Evolutionary conservation across 306 rosid genomes (phyloP).

Genomic region (Pterocarpus santalinus): DNA sequence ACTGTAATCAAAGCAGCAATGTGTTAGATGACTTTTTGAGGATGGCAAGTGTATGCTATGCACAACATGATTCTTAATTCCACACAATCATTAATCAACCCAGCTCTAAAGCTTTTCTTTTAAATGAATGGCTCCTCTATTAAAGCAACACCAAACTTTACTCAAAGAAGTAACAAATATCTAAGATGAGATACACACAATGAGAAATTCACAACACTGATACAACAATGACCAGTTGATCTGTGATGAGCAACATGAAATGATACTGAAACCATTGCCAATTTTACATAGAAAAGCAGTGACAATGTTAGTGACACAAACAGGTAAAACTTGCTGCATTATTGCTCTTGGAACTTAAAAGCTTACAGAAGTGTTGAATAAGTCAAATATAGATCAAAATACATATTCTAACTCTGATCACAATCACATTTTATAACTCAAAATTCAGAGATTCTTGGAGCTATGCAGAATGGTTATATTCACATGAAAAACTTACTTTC

Average conservation of each 20-base stretch:
- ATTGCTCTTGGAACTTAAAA: conserved; percentile 9
- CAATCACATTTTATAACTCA: background rate
- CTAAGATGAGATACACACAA: conserved; percentile 16
- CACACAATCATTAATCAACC: conserved; percentile 19
- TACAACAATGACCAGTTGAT: conserved; percentile 12
- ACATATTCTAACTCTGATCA: conserved; percentile 9
- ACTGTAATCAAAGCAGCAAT: conserved; percentile 20
- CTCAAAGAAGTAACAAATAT: background rate
- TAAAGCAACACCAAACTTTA: background rate
- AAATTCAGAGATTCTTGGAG: conserved; percentile 20
- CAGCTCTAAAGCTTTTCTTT: conserved; percentile 29
- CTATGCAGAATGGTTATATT: conserved; percentile 13
- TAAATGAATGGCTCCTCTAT: background rate
- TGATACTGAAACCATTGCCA: conserved; percentile 1
- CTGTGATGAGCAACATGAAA: background rate
- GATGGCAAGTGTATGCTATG: background rate
- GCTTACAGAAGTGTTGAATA: background rate
- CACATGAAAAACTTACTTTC: background rate
- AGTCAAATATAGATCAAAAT: background rate
- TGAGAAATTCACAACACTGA: conserved; percentile 1
- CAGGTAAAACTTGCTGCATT: background rate
- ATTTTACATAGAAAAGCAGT: background rate
- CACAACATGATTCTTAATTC: background rate
- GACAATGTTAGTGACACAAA: background rate
- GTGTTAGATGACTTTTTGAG: conserved; percentile 23